Evolutionary conservation across 2,329 filamentous ascomycete species (phyloP).

Genomic region (Xylariaceae sp.): DNA sequence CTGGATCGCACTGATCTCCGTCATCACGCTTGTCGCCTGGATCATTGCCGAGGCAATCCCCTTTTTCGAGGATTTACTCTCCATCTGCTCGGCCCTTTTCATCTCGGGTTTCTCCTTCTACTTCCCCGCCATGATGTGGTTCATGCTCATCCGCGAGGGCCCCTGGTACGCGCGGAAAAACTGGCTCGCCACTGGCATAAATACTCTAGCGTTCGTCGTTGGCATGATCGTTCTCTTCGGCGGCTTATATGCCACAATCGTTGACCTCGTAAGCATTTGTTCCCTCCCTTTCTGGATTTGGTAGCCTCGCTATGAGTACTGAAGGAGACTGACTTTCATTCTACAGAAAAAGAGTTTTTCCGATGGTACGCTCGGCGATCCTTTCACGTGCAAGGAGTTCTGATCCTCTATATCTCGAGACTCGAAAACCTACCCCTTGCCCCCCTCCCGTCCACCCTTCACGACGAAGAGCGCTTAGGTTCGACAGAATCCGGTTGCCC

Average conservation of each 20-base stretch:
- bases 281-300: no score
- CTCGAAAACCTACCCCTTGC: no score
- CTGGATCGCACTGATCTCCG: slow-evolving; percentile 57
- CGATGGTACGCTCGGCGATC: background rate
- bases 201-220: slow-evolving; percentile 27
- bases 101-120: slow-evolving; percentile 44
- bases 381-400: background rate
- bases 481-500: no score
- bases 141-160: slow-evolving; percentile 31
- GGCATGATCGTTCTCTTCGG: slow-evolving; percentile 30
- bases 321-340: background rate
- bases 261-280: slow-evolving; percentile 30
- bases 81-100: slow-evolving; percentile 48
- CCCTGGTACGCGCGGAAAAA: slow-evolving; percentile 28
- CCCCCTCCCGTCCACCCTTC: no score
- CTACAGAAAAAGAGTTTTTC: background rate
- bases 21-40: slow-evolving; percentile 62
- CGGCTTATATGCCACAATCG: slow-evolving; percentile 31
- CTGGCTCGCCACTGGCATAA: slow-evolving; percentile 20
- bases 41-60: slow-evolving; percentile 70
- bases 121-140: slow-evolving; percentile 35
- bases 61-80: slow-evolving; percentile 66
- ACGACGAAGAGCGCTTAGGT: no score
- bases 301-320: background rate
- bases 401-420: no score